Conservation (phyloP, 2,329 filamentous ascomycete genomes). For the Exophiala sp. region DNA sequence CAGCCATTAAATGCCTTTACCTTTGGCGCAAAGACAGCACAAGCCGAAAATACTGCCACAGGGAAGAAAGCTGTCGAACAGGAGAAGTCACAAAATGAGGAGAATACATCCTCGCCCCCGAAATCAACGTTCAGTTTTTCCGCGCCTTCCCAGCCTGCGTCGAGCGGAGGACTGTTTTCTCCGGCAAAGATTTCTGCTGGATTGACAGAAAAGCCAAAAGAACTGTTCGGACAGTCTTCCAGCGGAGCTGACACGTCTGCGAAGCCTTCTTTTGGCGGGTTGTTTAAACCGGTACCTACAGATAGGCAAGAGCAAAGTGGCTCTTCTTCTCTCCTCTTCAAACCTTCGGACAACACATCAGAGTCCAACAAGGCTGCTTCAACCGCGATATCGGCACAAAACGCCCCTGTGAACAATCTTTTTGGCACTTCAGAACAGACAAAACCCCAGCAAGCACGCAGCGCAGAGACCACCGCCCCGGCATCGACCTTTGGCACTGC, state of each 20-base stretch:
- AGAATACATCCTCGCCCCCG: neutral
- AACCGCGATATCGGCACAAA: neutral
- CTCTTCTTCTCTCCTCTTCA: neutral
- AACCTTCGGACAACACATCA: neutral
- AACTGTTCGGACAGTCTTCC: slow-evolving; percentile 4
- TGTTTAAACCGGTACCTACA: neutral
- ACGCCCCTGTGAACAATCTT: neutral
- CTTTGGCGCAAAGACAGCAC: neutral
- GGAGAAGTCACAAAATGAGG: neutral
- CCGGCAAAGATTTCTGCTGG: slow-evolving; percentile 3
- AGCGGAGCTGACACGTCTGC: slow-evolving; percentile 1
- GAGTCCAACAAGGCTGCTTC: neutral
- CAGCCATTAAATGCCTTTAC: slow-evolving; percentile 1
- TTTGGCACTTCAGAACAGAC: neutral
- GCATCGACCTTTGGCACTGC: neutral
- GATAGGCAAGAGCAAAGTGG: neutral
- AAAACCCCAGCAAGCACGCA: slow-evolving; percentile 3
- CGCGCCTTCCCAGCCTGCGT: slow-evolving; percentile 5
- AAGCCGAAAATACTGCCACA: neutral
- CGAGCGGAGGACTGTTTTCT: slow-evolving; percentile 12
- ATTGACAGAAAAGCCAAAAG: neutral
- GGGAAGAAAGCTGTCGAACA: neutral
- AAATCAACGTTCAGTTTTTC: slow-evolving; percentile 9
- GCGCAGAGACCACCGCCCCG: neutral
- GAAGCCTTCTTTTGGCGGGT: slow-evolving; percentile 7